Base-by-base conservation (phyloP, 2,329 filamentous ascomycete genomes). In the Talaromyces pinophilus region DNA sequence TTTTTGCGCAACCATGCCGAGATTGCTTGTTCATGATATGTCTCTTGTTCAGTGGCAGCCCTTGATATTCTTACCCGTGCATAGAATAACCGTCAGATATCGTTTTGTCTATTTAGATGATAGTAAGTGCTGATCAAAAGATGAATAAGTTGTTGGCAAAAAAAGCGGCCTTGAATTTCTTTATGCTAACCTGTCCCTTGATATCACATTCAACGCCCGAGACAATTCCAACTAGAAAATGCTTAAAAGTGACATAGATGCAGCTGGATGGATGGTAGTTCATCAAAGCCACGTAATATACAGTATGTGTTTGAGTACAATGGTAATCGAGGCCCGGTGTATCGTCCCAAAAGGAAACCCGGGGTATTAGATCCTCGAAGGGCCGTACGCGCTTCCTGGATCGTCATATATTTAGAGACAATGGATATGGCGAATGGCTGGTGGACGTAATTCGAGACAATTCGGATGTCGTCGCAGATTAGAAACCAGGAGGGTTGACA, bases 401-500 rank as follows among this genome's bases (percentile, higher is more conserved):
- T 6, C 48, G 38, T 15, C 13, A 11, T 33, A 7, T 17, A 15
- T 30, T 28, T 4, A 11, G 17, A 33, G n/a, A 22, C 22, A 52
- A 19, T 30, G 15, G 46, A 19, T 57, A 17, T 40, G 33, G 17
- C 5, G 11, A 19, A n/a, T 52, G 5, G 33, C 33, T 25, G 30
- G 3, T 28, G 30, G n/a, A 6, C 48, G 8, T n/a, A 30, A 15
- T 28, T 13, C 15, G 25, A 40, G 15, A 44, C 4, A 15, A 54
- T 40, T 6, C 59, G 15, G 30, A 22, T 10, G 25, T 35, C n/a
- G 40, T 52, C 33, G 19, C 19, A n/a, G 30, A n/a, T 82, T 88
- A 97, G 81, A 94, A 98, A 82, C 94, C 94, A 57, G 94, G 93
- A 67, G 94, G 94, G 80, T 98, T 98, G 78, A 97, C 77, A 81